These are phyloP conservation scores for Cordyceps cateniannulata DNA, from an alignment of 2,329 filamentous ascomycete species.

Conservation along the genomic window DNA sequence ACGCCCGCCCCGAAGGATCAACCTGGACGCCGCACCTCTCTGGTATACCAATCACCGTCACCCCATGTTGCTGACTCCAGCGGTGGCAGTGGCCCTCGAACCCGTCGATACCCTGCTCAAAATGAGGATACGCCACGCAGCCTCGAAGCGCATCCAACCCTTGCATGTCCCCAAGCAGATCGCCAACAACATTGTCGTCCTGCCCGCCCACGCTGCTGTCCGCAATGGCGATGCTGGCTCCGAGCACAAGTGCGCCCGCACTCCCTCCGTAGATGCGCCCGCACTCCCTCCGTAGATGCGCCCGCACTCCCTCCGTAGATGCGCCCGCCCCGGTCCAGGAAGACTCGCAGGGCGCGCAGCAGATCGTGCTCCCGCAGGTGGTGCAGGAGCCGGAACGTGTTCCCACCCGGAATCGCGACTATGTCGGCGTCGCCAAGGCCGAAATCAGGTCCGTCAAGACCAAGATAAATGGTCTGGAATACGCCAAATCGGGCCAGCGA, in stretches of 20 bases:
- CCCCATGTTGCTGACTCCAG: neutral
- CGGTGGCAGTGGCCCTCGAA: conserved; percentile 5
- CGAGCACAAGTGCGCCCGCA: neutral
- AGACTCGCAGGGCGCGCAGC: neutral
- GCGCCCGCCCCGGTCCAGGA: neutral
- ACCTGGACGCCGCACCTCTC: conserved; percentile 3
- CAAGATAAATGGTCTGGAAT: neutral
- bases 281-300: neutral
- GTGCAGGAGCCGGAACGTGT: conserved; percentile 8
- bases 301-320: conserved; percentile 1
- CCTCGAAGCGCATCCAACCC: neutral
- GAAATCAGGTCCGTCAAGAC: neutral
- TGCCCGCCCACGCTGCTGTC: conserved; percentile 6
- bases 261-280: neutral
- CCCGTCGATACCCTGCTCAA: neutral
- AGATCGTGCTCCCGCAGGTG: neutral
- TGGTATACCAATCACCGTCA: neutral
- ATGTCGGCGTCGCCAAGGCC: conserved; percentile 2
- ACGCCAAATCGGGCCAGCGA: neutral
- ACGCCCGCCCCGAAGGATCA: neutral
- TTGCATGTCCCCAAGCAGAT: neutral
- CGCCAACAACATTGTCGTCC: neutral
- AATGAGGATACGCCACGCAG: conserved; percentile 1
- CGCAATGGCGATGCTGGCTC: neutral
- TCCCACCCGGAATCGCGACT: conserved; percentile 6